A percentile compares a stretch with the other conserved stretches of the same genome.
Evolutionary conservation across 768 basidiomycete genomes (phyloP).

Genomic region (Lactarius deliciosus): DNA sequence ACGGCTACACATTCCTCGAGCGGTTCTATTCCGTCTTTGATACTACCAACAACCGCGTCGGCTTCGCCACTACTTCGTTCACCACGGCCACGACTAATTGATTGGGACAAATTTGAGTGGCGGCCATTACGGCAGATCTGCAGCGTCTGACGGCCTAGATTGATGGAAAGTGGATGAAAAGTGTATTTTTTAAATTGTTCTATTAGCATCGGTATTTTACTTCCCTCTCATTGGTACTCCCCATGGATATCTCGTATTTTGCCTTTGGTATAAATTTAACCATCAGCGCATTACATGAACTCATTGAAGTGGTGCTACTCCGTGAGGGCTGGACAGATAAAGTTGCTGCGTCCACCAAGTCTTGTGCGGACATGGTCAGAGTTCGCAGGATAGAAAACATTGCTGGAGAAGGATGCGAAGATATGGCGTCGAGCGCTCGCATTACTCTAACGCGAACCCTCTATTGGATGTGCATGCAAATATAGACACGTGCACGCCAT

Average conservation of each 20-base stretch:
- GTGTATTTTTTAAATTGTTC: neutral
- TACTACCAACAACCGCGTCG: constrained; percentile 53
- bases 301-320: neutral
- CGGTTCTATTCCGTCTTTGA: constrained; percentile 70
- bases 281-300: neutral
- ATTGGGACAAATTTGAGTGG: neutral
- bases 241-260: neutral
- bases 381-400: no score
- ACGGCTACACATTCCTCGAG: constrained; percentile 54
- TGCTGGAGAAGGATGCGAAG: neutral
- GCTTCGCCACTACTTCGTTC: constrained; percentile 52
- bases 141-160: neutral
- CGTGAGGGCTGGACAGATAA: neutral
- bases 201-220: neutral
- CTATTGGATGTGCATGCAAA: constrained; percentile 15
- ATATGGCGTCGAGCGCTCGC: neutral
- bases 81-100: constrained; percentile 47
- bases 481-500: constrained; percentile 8
- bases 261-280: neutral
- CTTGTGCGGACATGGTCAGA: neutral
- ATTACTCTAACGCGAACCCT: neutral
- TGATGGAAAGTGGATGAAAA: neutral
- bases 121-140: neutral
- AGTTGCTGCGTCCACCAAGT: neutral
- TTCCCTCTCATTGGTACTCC: neutral